Percentiles rank a stretch among this genome's conserved stretches.
Conservation (phyloP, 140 eudicot genomes). For the Cichorium intybus region DNA sequence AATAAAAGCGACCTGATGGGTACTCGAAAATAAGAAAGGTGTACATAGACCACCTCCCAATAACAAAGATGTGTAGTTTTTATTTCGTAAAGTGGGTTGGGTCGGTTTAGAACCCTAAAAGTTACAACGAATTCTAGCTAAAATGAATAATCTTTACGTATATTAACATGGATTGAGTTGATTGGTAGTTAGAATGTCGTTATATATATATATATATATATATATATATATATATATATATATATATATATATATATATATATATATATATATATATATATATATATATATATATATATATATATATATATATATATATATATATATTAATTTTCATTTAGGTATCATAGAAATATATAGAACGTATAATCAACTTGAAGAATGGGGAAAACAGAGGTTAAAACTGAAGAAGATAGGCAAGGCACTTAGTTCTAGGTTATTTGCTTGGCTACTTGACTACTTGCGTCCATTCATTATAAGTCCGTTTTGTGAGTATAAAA, state of each 20-base stretch:
- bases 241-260: too few relatives aligned
- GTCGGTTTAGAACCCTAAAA: too few relatives aligned
- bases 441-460: conserved; percentile 21
- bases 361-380: not conserved
- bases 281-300: too few relatives aligned
- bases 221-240: too few relatives aligned
- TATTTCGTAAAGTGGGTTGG: too few relatives aligned
- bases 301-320: too few relatives aligned
- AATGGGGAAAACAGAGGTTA: conserved; percentile 19
- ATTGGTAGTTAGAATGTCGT: too few relatives aligned
- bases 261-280: too few relatives aligned
- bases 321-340: not conserved
- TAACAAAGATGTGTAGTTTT: not conserved
- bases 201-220: too few relatives aligned
- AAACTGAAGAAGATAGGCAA: conserved; percentile 27
- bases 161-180: not conserved
- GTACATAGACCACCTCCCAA: not conserved
- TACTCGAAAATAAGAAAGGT: conserved; percentile 13
- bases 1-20: not conserved
- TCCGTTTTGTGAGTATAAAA: too few relatives aligned
- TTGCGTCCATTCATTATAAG: too few relatives aligned
- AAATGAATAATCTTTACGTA: not conserved
- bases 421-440: conserved; percentile 37
- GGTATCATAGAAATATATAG: not conserved
- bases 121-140: too few relatives aligned